phyloP scores from a whole-genome alignment of 148 eudicot species.

The Heliamphora exappendiculata region DNA sequence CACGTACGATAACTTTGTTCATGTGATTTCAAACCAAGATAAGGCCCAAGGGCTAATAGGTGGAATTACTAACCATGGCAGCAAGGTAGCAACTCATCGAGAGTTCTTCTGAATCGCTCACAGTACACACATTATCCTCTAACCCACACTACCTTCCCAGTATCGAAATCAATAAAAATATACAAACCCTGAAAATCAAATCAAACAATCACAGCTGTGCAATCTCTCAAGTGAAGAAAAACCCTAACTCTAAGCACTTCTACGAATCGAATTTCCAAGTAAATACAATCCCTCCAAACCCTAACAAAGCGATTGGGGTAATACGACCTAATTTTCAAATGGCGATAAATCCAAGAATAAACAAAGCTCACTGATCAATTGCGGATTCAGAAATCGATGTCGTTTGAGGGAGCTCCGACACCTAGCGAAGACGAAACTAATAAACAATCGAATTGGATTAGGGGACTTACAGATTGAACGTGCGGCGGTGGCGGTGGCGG shows the following conservation, averaged over 20 bases:
- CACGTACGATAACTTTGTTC: conserved; percentile 85
- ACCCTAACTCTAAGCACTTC: conserved; percentile 18
- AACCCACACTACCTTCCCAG: conserved; percentile 36
- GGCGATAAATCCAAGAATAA: conserved; percentile 6
- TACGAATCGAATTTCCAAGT: neutral
- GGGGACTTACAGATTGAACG: conserved; percentile 9
- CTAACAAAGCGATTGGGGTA: conserved; percentile 18
- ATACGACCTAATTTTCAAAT: conserved; percentile 21
- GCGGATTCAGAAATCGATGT: neutral
- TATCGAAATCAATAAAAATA: conserved; percentile 10
- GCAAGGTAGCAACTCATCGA: conserved; percentile 94
- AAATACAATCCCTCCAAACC: conserved; percentile 28
- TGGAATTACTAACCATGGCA: conserved; percentile 98
- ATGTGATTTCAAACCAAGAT: conserved; percentile 91
- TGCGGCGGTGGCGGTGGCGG: neutral
- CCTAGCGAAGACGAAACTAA: conserved; percentile 11
- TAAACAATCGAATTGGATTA: neutral
- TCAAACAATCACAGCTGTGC: conserved; percentile 20
- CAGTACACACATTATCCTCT: conserved; percentile 98
- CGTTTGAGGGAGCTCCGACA: conserved; percentile 10
- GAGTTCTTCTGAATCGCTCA: conserved; percentile 99
- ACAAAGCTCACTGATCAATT: too few species aligned
- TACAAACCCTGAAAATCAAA: conserved; percentile 17
- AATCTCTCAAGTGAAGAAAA: conserved; percentile 19
- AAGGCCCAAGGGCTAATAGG: conserved; percentile 91